Evolutionary conservation across 2,329 filamentous ascomycete genomes (phyloP), one percentile per base, ranked within the genome.

Genomic region (Zymoseptoria crescenta): DNA sequence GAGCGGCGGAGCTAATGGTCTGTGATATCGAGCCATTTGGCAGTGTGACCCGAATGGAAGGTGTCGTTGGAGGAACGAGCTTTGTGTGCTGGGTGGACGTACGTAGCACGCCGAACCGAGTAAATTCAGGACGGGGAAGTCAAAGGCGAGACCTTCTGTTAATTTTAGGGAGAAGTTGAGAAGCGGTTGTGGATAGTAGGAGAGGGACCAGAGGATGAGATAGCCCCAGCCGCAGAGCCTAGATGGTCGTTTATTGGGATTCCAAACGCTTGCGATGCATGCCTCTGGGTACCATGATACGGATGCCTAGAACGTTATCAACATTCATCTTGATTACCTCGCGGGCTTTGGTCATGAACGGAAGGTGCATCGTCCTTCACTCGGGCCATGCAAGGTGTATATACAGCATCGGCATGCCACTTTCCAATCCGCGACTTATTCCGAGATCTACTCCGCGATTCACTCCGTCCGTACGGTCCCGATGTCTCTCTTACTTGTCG

Each of bases 131-230:
- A 88, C 80, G 13, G 91, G 90, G 70, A 94, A 96, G 73, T 96
- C 92, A 65, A 96, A 87, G 0, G 90, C 89, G 5, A 93, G 86
- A 50, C 93, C 93, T n/a, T 83, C 81, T 5, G 91, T 96, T 8
- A 89, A 88, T 58, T 83, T 83, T 56, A 90, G 87, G 28, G 79
- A 79, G 73, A 81, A 87, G 79, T 96, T 97, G 62, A 91, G 82
- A 61, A 95, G 75, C 5, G 88, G 85, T 72, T 97, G 93, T 1
- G 93, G 92, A 73, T 96, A 97, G 76, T 96, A 97, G 19, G 91
- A 96, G 16, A 86, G 76, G 13, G 88, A 92, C 92, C 92, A 74
- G 54, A 62, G 56, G 48, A 55, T 28, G 57, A 64, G 59, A 55
- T 68, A 70, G 13, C 64, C 56, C 66, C 65, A 68, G 51, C 68